phyloP scores from a whole-genome alignment of 495 filamentous ascomycete genomes.

The Rusavskia elegans region DNA sequence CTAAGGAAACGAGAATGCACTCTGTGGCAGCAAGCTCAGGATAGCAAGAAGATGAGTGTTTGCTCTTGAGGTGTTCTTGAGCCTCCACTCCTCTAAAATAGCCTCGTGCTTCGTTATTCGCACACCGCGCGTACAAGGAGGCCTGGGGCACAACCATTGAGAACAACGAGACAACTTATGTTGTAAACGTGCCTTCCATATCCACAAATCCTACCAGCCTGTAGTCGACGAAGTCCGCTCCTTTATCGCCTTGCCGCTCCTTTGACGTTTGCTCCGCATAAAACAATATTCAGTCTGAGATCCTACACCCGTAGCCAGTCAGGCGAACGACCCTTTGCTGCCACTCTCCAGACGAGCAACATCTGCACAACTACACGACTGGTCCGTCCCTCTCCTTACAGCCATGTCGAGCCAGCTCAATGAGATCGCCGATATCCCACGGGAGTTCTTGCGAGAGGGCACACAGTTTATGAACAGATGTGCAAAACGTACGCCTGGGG shows the following conservation, averaged over 20 bases:
- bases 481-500: neutral
- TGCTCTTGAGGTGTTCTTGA: neutral
- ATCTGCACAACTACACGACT: neutral
- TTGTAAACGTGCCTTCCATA: too few relatives aligned
- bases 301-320: too few relatives aligned
- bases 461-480: conserved; percentile 56
- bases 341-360: too few relatives aligned
- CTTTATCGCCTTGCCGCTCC: too few relatives aligned
- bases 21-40: too few relatives aligned
- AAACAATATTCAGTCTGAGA: neutral
- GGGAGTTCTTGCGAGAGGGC: conserved; percentile 70
- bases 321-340: too few relatives aligned
- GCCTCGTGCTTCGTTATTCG: neutral
- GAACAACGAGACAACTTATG: neutral
- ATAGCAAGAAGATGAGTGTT: neutral
- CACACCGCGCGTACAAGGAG: neutral
- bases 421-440: conserved; percentile 65
- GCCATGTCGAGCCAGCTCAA: conserved; percentile 62
- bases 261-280: neutral
- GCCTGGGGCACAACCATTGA: neutral
- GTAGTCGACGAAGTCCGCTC: too few relatives aligned
- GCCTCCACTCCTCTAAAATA: neutral
- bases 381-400: neutral
- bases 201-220: too few relatives aligned
- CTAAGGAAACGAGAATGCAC: too few relatives aligned